These are phyloP conservation scores for Metarhizium anisopliae DNA, from an alignment of 2,329 filamentous ascomycete species.

Conservation along the genomic window DNA sequence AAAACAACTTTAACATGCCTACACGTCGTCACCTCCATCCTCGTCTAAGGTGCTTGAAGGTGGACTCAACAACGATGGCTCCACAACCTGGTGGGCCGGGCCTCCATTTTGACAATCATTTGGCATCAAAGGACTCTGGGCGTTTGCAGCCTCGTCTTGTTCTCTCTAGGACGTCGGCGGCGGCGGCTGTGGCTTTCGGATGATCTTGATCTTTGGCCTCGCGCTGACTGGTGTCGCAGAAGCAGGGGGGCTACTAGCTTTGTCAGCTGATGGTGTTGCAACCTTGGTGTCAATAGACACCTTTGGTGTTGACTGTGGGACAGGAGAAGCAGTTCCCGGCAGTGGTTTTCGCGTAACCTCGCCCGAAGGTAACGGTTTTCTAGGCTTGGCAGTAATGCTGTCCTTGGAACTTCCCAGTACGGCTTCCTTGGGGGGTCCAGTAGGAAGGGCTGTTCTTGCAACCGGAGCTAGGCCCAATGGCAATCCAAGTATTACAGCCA, in stretches of 20 bases:
- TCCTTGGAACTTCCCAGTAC: constrained; percentile 17
- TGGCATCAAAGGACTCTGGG: background rate
- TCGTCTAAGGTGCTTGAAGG: background rate
- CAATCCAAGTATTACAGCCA: constrained; percentile 25
- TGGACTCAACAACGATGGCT: background rate
- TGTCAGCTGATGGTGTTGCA: constrained; percentile 13
- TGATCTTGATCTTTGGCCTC: constrained; percentile 28
- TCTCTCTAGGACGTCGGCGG: constrained; percentile 13
- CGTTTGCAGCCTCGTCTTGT: background rate
- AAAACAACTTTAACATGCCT: background rate
- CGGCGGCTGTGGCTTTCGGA: constrained; percentile 22
- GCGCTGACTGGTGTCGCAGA: constrained; percentile 15
- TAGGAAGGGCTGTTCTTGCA: constrained; percentile 24
- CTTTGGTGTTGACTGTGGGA: constrained; percentile 17
- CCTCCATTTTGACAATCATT: background rate
- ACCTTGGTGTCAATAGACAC: constrained; percentile 15
- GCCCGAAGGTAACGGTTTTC: constrained; percentile 26
- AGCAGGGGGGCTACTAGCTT: constrained; percentile 14
- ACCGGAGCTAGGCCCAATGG: constrained; percentile 12
- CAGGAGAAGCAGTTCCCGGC: constrained; percentile 18
- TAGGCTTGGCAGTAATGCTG: constrained; percentile 23
- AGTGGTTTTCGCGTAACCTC: constrained; percentile 22
- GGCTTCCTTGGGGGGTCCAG: constrained; percentile 17
- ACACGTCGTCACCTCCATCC: background rate
- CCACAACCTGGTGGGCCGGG: background rate